Conservation (phyloP, 78 protist genomes). For the Pigoraptor vietnamica region DNA sequence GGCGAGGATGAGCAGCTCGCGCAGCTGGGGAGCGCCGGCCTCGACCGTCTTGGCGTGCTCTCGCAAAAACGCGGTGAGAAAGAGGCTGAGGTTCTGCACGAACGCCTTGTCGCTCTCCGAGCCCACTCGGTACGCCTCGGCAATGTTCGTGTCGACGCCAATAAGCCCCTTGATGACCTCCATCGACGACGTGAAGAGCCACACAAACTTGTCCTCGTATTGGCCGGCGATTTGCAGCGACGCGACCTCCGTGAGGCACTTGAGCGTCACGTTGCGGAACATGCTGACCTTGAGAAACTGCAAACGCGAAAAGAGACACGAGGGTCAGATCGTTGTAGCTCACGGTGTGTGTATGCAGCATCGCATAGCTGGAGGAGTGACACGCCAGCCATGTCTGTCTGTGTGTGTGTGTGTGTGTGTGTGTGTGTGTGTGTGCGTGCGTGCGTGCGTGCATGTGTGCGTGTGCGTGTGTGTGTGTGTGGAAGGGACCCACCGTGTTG, state of each 20-base stretch:
- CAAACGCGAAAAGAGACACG: background rate
- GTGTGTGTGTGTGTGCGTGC: no score
- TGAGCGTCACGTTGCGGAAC: constrained; percentile 65
- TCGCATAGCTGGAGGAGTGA: no score
- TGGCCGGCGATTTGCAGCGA: constrained; percentile 1
- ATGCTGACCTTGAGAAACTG: constrained; percentile 58
- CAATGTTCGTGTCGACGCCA: background rate
- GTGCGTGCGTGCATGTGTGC: no score
- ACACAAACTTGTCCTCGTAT: background rate
- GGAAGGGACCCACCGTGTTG: background rate
- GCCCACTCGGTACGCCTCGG: background rate
- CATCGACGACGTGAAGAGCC: background rate
- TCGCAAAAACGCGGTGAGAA: constrained; percentile 61
- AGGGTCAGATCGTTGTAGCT: background rate
- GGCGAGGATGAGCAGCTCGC: background rate
- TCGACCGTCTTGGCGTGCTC: constrained; percentile 31
- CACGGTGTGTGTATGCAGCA: no score
- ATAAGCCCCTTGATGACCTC: background rate
- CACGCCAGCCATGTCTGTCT: no score
- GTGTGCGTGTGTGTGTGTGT: background rate
- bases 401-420: no score
- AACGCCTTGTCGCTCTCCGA: constrained; percentile 54
- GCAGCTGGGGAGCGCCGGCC: background rate
- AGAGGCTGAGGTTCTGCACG: constrained; percentile 68
- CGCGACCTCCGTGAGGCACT: constrained; percentile 89